A percentile compares a stretch with the other conserved stretches of the same genome.
Conservation (phyloP, 192 early-diverging fungal genomes). For the Coemansia sp. region DNA sequence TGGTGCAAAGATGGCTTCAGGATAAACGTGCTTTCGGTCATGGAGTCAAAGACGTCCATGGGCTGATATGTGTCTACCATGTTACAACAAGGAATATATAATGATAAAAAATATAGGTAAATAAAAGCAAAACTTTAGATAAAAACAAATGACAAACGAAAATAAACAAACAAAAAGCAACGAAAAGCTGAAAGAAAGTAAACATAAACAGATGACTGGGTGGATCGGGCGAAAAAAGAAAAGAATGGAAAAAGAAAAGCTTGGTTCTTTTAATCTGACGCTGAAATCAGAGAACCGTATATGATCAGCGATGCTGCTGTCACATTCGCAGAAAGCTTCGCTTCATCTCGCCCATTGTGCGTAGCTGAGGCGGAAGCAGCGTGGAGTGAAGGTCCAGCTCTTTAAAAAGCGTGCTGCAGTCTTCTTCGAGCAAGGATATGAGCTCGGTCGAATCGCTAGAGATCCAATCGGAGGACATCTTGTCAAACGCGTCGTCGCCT, state of each 20-base stretch:
- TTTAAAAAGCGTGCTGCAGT: conserved; percentile 20
- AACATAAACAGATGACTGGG: no score
- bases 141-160: no score
- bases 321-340: conserved; percentile 37
- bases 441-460: conserved; percentile 34
- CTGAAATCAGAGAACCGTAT: not conserved
- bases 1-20: conserved; percentile 27
- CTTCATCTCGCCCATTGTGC: conserved; percentile 37
- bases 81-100: not conserved
- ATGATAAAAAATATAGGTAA: not conserved
- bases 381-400: conserved; percentile 20
- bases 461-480: conserved; percentile 28
- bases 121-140: conserved; percentile 2
- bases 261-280: no score
- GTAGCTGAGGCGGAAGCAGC: conserved; percentile 36
- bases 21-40: conserved; percentile 57
- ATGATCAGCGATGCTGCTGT: not conserved
- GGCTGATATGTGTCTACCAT: conserved; percentile 46
- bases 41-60: conserved; percentile 50
- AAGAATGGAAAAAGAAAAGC: no score
- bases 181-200: no score
- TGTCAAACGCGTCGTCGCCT: conserved; percentile 15
- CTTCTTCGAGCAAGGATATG: conserved; percentile 36
- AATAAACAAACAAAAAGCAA: no score
- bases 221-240: no score